Percentiles rank a stretch among this genome's conserved stretches.
Evolutionary conservation across 257 asterid genomes (phyloP).

Genomic region (Solanum pinnatisectum): DNA sequence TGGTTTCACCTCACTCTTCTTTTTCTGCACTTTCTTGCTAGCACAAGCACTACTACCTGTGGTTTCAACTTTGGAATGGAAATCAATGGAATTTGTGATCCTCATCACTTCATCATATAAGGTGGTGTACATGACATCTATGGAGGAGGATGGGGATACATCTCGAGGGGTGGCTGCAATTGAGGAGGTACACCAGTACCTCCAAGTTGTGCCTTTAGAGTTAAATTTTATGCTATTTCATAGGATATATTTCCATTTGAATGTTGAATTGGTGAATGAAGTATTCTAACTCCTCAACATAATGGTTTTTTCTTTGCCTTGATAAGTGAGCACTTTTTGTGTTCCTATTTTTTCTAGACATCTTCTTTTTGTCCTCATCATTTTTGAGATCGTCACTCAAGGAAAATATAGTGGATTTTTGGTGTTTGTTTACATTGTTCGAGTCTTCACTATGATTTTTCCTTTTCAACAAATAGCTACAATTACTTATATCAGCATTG

Average conservation of each 20-base stretch:
- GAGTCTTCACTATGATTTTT: constrained; percentile 33
- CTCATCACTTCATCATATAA: constrained; percentile 67
- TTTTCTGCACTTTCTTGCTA: constrained; percentile 46
- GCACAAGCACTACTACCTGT: constrained; percentile 34
- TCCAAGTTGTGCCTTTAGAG: neutral
- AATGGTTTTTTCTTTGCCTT: constrained; percentile 61
- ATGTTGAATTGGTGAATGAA: constrained; percentile 71
- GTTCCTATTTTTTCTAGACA: constrained; percentile 57
- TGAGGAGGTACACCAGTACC: no score
- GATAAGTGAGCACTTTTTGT: constrained; percentile 73
- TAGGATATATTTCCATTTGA: constrained; percentile 50
- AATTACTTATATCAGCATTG: constrained; percentile 3
- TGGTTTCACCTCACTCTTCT: constrained; percentile 58
- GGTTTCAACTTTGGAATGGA: constrained; percentile 32
- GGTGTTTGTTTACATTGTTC: constrained; percentile 17
- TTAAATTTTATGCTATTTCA: constrained; percentile 51
- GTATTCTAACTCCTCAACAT: constrained; percentile 57
- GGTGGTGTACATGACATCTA: constrained; percentile 77
- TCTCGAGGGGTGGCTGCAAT: constrained; percentile 44
- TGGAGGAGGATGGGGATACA: constrained; percentile 69
- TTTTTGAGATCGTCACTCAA: constrained; percentile 7
- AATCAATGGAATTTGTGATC: constrained; percentile 59
- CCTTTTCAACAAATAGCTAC: constrained; percentile 35
- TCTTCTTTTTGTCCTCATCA: constrained; percentile 55
- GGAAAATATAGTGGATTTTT: constrained; percentile 22